A percentile compares a stretch with the other conserved stretches of the same genome.
These are phyloP conservation scores for Phytophthora sp. DNA, from an alignment of 352 stramenopile species.

Conservation along the genomic window DNA sequence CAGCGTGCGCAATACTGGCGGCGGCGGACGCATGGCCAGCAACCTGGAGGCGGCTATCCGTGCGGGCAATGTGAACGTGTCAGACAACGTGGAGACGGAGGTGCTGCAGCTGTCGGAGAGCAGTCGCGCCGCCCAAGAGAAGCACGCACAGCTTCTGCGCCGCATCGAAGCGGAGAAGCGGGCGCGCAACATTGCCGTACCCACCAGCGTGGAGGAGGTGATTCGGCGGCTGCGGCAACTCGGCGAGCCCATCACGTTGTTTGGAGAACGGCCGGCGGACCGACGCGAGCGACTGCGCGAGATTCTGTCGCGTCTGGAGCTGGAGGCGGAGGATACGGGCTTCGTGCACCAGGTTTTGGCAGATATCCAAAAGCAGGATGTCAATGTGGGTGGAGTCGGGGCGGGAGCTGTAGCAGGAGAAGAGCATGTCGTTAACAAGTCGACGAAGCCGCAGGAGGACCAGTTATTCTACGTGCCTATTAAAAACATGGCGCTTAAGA, in stretches of 20 bases:
- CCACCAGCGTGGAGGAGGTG: constrained; percentile 93
- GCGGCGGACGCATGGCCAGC: constrained; percentile 20
- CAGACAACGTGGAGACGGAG: constrained; percentile 77
- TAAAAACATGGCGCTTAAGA: constrained; percentile 83
- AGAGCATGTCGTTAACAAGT: constrained; percentile 2
- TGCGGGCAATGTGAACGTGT: constrained; percentile 85
- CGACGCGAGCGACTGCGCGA: constrained; percentile 93
- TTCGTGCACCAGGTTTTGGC: constrained; percentile 65
- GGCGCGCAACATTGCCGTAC: constrained; percentile 91
- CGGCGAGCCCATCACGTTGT: constrained; percentile 94
- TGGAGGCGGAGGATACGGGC: constrained; percentile 72
- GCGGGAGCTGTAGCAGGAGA: constrained; percentile 6
- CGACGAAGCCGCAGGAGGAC: constrained; percentile 49
- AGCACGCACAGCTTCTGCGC: constrained; percentile 86
- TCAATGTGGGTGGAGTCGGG: constrained; percentile 7
- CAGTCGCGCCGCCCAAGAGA: constrained; percentile 84
- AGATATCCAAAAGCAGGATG: constrained; percentile 54
- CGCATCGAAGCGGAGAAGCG: constrained; percentile 93
- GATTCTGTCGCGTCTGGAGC: constrained; percentile 83
- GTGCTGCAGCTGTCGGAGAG: constrained; percentile 87
- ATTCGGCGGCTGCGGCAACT: constrained; percentile 89
- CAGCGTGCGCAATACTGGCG: constrained; percentile 35
- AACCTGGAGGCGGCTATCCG: constrained; percentile 76
- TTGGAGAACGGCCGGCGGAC: constrained; percentile 95
- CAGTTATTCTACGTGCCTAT: constrained; percentile 89